A percentile compares a stretch with the other conserved stretches of the same genome.
These are phyloP conservation scores for Millerago galiae DNA, from an alignment of 805 yeast genomes.

Conservation along the genomic window DNA sequence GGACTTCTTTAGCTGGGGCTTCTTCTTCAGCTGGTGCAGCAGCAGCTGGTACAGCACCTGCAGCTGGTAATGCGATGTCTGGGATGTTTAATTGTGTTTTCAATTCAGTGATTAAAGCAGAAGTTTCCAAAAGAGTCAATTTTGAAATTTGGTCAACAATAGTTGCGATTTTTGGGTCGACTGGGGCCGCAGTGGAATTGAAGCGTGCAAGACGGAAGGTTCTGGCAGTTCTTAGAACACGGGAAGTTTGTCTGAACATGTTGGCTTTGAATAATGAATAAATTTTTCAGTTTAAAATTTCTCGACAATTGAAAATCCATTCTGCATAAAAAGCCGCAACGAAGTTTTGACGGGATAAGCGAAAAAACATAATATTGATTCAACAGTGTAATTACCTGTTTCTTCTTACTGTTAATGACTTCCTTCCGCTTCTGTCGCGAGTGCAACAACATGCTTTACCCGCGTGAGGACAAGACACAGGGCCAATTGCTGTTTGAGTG, in stretches of 20 bases:
- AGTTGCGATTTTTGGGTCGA: constrained; percentile 79
- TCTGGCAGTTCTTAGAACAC: constrained; percentile 12
- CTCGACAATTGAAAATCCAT: too few relatives aligned
- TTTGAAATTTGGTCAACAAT: constrained; percentile 90
- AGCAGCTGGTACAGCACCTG: constrained; percentile 52
- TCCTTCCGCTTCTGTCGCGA: constrained; percentile 95
- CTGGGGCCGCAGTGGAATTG: constrained; percentile 51
- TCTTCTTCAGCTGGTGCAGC: constrained; percentile 60
- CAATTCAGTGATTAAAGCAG: constrained; percentile 75
- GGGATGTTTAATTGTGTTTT: constrained; percentile 84
- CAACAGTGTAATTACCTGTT: too few relatives aligned
- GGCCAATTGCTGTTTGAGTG: constrained; percentile 75
- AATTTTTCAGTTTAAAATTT: background rate
- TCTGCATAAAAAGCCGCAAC: too few relatives aligned
- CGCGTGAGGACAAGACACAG: constrained; percentile 84
- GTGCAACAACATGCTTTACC: constrained; percentile 96
- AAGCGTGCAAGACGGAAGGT: constrained; percentile 24
- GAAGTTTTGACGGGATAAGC: too few relatives aligned
- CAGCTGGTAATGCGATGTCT: constrained; percentile 82
- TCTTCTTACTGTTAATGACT: too few relatives aligned
- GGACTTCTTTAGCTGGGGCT: constrained; percentile 67
- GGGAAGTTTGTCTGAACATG: constrained; percentile 4
- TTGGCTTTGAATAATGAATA: background rate
- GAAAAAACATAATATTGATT: too few relatives aligned
- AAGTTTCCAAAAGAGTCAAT: constrained; percentile 88